Evolutionary conservation across 2,329 filamentous ascomycete genomes (phyloP).

Genomic region (Sclerotinia sclerotiorum): DNA sequence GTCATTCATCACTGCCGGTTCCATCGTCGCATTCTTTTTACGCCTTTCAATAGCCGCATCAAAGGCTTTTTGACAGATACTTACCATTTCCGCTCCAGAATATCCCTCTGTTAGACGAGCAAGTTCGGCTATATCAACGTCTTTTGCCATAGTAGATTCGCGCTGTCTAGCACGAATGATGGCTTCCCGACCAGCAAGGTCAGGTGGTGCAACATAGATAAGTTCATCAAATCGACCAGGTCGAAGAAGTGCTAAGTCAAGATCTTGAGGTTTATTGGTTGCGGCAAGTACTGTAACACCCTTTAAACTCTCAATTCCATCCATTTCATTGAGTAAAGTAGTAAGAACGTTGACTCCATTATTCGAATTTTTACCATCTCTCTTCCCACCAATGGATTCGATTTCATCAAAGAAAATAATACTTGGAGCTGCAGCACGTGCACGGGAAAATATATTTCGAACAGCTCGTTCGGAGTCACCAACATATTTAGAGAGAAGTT

Average conservation of each 20-base stretch:
- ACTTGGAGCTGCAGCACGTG: constrained; percentile 79
- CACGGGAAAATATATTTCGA: constrained; percentile 81
- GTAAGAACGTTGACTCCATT: constrained; percentile 78
- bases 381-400: constrained; percentile 67
- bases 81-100: constrained; percentile 80
- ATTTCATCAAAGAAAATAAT: constrained; percentile 99
- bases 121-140: constrained; percentile 65
- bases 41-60: constrained; percentile 53
- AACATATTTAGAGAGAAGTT: constrained; percentile 95
- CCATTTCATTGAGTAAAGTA: constrained; percentile 91
- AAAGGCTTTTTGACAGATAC: constrained; percentile 53
- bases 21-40: constrained; percentile 43
- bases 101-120: constrained; percentile 70
- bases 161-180: constrained; percentile 70
- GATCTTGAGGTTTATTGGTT: constrained; percentile 83
- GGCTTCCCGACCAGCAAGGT: constrained; percentile 68
- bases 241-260: constrained; percentile 83
- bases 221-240: constrained; percentile 83
- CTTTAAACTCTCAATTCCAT: constrained; percentile 82
- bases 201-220: constrained; percentile 82
- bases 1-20: constrained; percentile 49
- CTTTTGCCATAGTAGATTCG: constrained; percentile 57
- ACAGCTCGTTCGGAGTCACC: constrained; percentile 88
- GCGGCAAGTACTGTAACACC: constrained; percentile 87
- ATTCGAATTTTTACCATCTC: constrained; percentile 48